Evolutionary conservation across 331 rosid genomes (phyloP).

Genomic region (Prunus yedoensis): DNA sequence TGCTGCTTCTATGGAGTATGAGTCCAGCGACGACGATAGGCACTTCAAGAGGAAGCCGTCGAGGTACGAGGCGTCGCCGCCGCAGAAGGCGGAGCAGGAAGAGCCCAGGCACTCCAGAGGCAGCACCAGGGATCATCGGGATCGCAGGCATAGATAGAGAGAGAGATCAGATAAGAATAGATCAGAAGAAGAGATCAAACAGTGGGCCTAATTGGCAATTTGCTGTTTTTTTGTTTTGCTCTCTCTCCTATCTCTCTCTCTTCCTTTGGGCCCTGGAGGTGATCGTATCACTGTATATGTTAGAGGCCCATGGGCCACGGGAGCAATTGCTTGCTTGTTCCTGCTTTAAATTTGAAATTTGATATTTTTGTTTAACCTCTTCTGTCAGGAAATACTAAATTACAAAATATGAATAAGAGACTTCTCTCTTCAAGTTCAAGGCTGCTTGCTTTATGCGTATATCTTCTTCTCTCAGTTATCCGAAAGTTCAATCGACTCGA

Average conservation of each 20-base stretch:
- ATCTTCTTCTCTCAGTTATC: no score
- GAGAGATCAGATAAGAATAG: no score
- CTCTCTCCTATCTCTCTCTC: no score
- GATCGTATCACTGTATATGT: background rate
- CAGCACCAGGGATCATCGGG: slow-evolving; percentile 50
- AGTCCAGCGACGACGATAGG: slow-evolving; percentile 88
- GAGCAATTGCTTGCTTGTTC: background rate
- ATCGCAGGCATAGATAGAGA: slow-evolving; percentile 54
- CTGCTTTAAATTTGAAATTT: background rate
- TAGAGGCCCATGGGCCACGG: background rate
- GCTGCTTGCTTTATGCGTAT: background rate
- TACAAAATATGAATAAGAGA: background rate
- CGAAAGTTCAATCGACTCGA: no score
- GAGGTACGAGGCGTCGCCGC: slow-evolving; percentile 70
- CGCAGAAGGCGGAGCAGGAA: slow-evolving; percentile 40
- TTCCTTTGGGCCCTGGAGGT: background rate
- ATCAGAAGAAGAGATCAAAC: background rate
- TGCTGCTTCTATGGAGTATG: slow-evolving; percentile 48
- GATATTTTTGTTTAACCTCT: background rate
- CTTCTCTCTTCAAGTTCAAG: background rate
- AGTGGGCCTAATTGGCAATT: no score
- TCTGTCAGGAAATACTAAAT: background rate
- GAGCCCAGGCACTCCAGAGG: slow-evolving; percentile 58
- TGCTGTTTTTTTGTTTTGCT: background rate
- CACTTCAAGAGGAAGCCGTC: slow-evolving; percentile 95